These are phyloP conservation scores for Fusarium caatingaense DNA, from an alignment of 2,329 filamentous ascomycete genomes.

Conservation along the genomic window DNA sequence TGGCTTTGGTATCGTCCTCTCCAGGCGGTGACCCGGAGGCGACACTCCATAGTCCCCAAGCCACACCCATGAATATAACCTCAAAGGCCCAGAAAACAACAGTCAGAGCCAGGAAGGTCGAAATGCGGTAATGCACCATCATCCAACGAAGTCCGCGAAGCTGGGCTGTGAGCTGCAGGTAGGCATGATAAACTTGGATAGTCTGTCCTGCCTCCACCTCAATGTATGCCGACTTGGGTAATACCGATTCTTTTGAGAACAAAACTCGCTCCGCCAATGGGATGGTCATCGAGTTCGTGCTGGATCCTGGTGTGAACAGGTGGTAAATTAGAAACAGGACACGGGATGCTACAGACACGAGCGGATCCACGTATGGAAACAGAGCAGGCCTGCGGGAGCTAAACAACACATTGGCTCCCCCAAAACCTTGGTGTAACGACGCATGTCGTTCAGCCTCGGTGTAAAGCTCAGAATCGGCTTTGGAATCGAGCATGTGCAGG, in stretches of 20 bases:
- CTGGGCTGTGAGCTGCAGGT: slow-evolving; percentile 76
- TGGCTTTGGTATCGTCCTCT: slow-evolving; percentile 13
- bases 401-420: slow-evolving; percentile 60
- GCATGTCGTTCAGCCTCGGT: slow-evolving; percentile 48
- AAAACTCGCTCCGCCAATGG: slow-evolving; percentile 78
- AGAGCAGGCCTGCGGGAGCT: slow-evolving; percentile 79
- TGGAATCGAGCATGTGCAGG: slow-evolving; percentile 71
- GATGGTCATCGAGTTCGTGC: slow-evolving; percentile 73
- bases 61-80: slow-evolving; percentile 72
- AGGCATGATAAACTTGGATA: slow-evolving; percentile 81
- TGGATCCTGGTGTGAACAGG: slow-evolving; percentile 71
- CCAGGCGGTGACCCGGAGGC: slow-evolving; percentile 44
- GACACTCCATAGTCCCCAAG: slow-evolving; percentile 69
- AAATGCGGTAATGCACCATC: slow-evolving; percentile 85
- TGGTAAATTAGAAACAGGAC: slow-evolving; percentile 75
- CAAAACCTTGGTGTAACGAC: slow-evolving; percentile 52
- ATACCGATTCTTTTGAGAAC: slow-evolving; percentile 62
- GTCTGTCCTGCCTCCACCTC: slow-evolving; percentile 76
- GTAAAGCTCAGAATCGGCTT: slow-evolving; percentile 42
- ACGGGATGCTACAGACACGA: slow-evolving; percentile 71
- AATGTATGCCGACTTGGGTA: slow-evolving; percentile 62
- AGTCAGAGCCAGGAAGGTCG: slow-evolving; percentile 76
- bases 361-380: slow-evolving; percentile 79
- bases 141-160: slow-evolving; percentile 82
- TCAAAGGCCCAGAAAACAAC: slow-evolving; percentile 81